Conservation (phyloP, 1,284 basidiomycete species). For the Ceratorhiza oryzae-sativae region DNA sequence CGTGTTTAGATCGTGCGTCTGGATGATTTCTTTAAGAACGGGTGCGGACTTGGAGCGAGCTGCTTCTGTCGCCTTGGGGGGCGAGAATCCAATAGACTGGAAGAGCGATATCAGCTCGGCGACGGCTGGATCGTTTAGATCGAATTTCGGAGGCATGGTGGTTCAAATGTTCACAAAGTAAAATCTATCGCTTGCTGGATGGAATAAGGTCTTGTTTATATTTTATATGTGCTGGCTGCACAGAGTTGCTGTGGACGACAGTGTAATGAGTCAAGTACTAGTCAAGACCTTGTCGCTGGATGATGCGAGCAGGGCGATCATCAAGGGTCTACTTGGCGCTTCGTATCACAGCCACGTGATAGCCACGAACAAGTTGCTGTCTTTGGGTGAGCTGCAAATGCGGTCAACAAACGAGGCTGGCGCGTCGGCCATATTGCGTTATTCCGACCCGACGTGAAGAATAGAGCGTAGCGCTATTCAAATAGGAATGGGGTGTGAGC, state of each 20-base stretch:
- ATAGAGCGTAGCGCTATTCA: no score
- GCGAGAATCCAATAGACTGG: slow-evolving; percentile 79
- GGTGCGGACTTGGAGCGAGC: slow-evolving; percentile 79
- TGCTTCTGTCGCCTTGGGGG: slow-evolving; percentile 83
- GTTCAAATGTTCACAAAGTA: not conserved
- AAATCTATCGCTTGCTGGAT: not conserved
- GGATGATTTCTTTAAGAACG: slow-evolving; percentile 75
- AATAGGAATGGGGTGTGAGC: no score
- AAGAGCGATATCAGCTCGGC: slow-evolving; percentile 69
- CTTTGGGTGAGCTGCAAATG: no score
- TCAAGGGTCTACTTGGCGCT: slow-evolving; percentile 31
- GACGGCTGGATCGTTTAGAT: slow-evolving; percentile 56
- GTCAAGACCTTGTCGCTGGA: slow-evolving; percentile 12
- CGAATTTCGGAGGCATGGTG: slow-evolving; percentile 59
- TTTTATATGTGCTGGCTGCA: not conserved
- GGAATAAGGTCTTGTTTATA: not conserved
- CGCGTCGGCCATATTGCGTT: no score
- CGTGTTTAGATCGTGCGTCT: slow-evolving; percentile 61
- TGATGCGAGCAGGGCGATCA: slow-evolving; percentile 4
- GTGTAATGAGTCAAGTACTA: slow-evolving; percentile 24
- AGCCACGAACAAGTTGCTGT: slow-evolving; percentile 8
- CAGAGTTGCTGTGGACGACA: not conserved
- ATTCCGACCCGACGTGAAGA: no score
- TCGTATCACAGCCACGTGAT: slow-evolving; percentile 1
- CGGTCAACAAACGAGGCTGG: no score